Evolutionary conservation across 441 rosid genomes (phyloP).

Genomic region (Melastoma candidum): DNA sequence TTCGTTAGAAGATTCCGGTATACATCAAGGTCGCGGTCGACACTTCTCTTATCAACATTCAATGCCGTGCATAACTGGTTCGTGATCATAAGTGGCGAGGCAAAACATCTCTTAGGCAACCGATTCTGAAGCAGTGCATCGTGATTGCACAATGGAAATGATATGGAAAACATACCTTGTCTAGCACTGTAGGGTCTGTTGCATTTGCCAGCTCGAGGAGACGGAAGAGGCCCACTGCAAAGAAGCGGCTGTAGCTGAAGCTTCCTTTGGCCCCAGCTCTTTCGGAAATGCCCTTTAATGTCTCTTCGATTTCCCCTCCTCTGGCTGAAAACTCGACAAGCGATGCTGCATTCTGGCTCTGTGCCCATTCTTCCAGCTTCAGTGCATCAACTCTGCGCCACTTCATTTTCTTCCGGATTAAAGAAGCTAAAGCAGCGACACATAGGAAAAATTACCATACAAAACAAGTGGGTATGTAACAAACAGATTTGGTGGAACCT

Average conservation of each 20-base stretch:
- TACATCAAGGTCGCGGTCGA: conserved; percentile 95
- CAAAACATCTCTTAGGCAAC: not conserved
- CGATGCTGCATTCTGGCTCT: conserved; percentile 53
- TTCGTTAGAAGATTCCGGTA: conserved; percentile 89
- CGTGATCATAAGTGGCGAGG: not conserved
- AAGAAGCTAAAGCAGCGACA: conserved; percentile 1
- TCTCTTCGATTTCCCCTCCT: conserved; percentile 79
- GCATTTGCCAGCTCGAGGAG: conserved; percentile 84
- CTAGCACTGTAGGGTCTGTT: conserved; percentile 70
- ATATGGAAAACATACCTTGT: conserved; percentile 40
- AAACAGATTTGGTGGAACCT: conserved; percentile 35
- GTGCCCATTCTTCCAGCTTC: conserved; percentile 92
- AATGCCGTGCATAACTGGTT: conserved; percentile 84
- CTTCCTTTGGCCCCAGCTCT: conserved; percentile 61
- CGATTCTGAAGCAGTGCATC: too few relatives aligned
- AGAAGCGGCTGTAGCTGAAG: conserved; percentile 95
- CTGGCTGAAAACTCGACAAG: conserved; percentile 55
- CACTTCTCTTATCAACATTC: conserved; percentile 75
- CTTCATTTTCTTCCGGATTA: not conserved
- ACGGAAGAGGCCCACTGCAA: conserved; percentile 87
- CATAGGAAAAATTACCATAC: not conserved
- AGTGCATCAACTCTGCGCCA: conserved; percentile 57
- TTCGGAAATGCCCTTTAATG: conserved; percentile 69
- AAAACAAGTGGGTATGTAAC: not conserved
- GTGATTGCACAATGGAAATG: conserved; percentile 1